Evolutionary conservation across 2,329 filamentous ascomycete genomes (phyloP).

Genomic region (Juglanconis oblonga): DNA sequence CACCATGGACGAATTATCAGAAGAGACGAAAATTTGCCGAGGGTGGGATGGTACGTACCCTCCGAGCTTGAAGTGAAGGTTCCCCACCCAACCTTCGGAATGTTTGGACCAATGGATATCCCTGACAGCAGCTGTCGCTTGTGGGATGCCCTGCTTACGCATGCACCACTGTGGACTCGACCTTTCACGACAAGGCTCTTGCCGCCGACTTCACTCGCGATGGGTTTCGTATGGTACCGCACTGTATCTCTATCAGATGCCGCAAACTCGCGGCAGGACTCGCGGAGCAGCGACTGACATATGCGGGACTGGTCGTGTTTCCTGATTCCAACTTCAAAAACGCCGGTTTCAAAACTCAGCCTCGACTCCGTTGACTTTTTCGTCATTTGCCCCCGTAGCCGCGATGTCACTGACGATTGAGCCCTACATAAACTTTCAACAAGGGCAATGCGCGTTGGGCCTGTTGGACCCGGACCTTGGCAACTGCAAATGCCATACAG

Average conservation of each 20-base stretch:
- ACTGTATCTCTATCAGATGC: slow-evolving; percentile 1
- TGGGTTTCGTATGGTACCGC: background rate
- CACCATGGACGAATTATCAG: background rate
- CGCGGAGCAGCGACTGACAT: background rate
- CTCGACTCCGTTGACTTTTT: background rate
- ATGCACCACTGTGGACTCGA: slow-evolving; percentile 23
- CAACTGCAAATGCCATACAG: slow-evolving; percentile 5
- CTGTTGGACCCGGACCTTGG: background rate
- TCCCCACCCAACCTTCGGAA: slow-evolving; percentile 15
- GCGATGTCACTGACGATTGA: slow-evolving; percentile 4
- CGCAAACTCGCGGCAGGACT: background rate
- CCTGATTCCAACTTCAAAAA: background rate
- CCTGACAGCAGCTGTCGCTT: slow-evolving; percentile 2
- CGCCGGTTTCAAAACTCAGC: slow-evolving; percentile 1
- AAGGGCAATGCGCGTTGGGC: background rate
- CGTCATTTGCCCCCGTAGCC: slow-evolving; percentile 5
- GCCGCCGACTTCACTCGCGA: slow-evolving; percentile 28
- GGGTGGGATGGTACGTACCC: background rate
- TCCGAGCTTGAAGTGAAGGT: background rate
- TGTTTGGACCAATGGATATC: slow-evolving; percentile 13
- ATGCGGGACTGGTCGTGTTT: background rate
- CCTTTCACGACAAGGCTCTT: slow-evolving; percentile 39
- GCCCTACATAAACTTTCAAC: background rate
- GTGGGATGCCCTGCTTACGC: slow-evolving; percentile 10
- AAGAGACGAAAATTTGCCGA: slow-evolving; percentile 13